Evolutionary conservation across 2,329 filamentous ascomycete genomes (phyloP).

Genomic region (Monilinia vaccinii-corymbosi): DNA sequence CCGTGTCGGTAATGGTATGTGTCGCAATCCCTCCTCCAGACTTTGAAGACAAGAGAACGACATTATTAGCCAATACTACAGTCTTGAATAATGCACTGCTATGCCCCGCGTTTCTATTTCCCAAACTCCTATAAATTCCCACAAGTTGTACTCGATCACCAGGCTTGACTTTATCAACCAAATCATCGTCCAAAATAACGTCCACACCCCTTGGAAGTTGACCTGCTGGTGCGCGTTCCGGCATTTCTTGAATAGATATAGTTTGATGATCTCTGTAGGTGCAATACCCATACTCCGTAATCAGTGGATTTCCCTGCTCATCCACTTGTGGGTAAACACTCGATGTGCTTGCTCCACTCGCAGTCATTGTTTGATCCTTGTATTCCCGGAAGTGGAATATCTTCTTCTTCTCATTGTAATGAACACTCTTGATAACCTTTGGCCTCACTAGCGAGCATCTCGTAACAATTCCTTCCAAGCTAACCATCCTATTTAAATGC

Average conservation of each 20-base stretch:
- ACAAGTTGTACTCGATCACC: slow-evolving; percentile 94
- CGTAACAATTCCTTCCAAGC: slow-evolving; percentile 93
- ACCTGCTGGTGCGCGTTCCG: slow-evolving; percentile 87
- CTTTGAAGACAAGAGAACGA: slow-evolving; percentile 91
- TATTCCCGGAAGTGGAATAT: slow-evolving; percentile 88
- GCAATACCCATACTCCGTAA: slow-evolving; percentile 93
- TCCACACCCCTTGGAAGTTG: slow-evolving; percentile 93
- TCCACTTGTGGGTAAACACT: slow-evolving; percentile 94
- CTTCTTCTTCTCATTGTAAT: slow-evolving; percentile 82
- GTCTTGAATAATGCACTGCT: slow-evolving; percentile 95
- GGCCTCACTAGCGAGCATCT: slow-evolving; percentile 91
- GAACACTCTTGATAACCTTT: slow-evolving; percentile 96
- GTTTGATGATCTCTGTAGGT: slow-evolving; percentile 96
- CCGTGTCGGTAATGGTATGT: slow-evolving; percentile 86
- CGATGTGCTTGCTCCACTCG: slow-evolving; percentile 74
- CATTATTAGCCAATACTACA: slow-evolving; percentile 84
- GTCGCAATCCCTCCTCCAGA: slow-evolving; percentile 90
- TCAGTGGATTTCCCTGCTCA: slow-evolving; percentile 81
- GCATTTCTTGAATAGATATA: slow-evolving; percentile 98
- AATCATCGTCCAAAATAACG: slow-evolving; percentile 91
- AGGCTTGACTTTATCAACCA: slow-evolving; percentile 90
- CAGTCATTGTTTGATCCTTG: slow-evolving; percentile 92
- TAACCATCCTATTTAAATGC: slow-evolving; percentile 94
- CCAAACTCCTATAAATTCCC: slow-evolving; percentile 89
- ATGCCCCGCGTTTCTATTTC: slow-evolving; percentile 84